Conservation (phyloP, 2,329 filamentous ascomycete genomes). For the Dryadomyces sulphureus region DNA sequence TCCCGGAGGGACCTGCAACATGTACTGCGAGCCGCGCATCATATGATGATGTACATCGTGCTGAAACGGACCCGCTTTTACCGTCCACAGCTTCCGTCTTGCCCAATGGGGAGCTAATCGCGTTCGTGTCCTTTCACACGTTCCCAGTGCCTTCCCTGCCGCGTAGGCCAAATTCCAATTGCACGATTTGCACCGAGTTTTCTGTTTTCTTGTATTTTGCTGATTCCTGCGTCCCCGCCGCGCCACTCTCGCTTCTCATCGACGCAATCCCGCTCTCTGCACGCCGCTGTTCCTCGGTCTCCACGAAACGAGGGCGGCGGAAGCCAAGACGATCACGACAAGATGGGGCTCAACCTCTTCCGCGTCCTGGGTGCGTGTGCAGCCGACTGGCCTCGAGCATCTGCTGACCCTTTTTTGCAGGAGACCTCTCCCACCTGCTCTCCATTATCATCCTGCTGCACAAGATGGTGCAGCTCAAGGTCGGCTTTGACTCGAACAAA, state of each 20-base stretch:
- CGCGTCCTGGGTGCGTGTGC: conserved; percentile 32
- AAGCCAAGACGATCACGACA: conserved; percentile 9
- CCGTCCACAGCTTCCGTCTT: too few relatives aligned
- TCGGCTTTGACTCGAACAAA: too few relatives aligned
- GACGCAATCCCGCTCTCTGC: too few relatives aligned
- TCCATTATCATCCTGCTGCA: conserved; percentile 91
- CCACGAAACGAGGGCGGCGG: not conserved
- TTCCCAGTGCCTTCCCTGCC: not conserved
- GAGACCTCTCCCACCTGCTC: conserved; percentile 86
- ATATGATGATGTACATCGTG: too few relatives aligned
- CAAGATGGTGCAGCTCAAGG: conserved; percentile 89
- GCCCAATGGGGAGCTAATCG: conserved; percentile 24
- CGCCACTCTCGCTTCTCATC: too few relatives aligned
- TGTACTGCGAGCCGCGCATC: too few relatives aligned
- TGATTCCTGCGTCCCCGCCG: too few relatives aligned
- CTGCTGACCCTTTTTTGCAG: conserved; percentile 27
- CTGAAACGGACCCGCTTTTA: too few relatives aligned
- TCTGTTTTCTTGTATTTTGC: too few relatives aligned
- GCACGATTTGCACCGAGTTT: too few relatives aligned
- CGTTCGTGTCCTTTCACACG: conserved; percentile 26
- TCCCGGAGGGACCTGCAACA: not conserved
- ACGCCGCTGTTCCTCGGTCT: not conserved
- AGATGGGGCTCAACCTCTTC: conserved; percentile 42
- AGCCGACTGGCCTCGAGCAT: too few relatives aligned
- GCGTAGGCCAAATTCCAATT: not conserved